Base-by-base conservation (phyloP, 176 grass and related monocot genomes). In the Carex scoparia region DNA sequence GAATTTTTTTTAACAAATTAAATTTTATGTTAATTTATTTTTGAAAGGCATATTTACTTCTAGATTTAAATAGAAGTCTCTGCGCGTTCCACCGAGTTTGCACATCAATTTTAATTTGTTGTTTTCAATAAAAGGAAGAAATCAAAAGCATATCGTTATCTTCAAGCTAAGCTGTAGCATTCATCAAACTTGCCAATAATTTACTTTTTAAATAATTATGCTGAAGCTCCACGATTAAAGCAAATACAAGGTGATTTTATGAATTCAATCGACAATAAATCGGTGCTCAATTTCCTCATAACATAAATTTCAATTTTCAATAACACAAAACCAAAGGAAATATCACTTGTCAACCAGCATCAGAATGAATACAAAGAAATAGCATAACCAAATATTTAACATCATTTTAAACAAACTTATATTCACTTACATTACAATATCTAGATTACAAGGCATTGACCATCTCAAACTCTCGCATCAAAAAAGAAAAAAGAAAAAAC, bases 391-490 rank as follows among this genome's bases (percentile, higher is more conserved):
- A 81, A 81, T 23, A 81, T 81, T 46, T 64, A 46, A 81, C 57
- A 46, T 64, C 12, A 56, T 81, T 63, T 64, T 18, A 83, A 83
- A 67, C 81, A 83, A 83, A 28, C 51, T 69, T 79, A 58, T 6
- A 10, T 38, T 56, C 63, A 69, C 63, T 33, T 69, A 63, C 81
- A 83, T 83, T 69, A 62, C 12, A 81, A 81, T 35, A 83, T 65
- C 35, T 82, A 82, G 44, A 65, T 82, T 66, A 83, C 81, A 83
- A 83, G 35, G 60, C 42, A 15, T 54, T 3, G 13, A 65, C 61
- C 46, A 64, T 81, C 60, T 65, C 46, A 54, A 83, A 56, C 81
- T 83, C 81, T 56, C 19, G 3, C 44, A 53, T 58, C 23, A 75
- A 75, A 75, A 51, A 74, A 74, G 8, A 23, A 10, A 44, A 69